Evolutionary conservation across 305 asterid species (phyloP).

Genomic region (Fraxinus latifolia): DNA sequence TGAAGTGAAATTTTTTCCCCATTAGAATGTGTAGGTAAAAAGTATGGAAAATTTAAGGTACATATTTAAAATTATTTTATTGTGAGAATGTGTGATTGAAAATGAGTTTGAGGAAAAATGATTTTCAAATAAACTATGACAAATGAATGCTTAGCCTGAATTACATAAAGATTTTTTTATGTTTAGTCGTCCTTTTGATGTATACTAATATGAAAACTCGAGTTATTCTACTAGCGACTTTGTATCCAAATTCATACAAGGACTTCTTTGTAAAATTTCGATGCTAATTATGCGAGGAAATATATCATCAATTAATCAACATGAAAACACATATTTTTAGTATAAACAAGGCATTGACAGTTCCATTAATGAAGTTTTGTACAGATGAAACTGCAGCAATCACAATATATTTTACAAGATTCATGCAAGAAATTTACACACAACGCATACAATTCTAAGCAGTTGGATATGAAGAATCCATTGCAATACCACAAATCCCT

Average conservation of each 20-base stretch:
- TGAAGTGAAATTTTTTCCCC: neutral
- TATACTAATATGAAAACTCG: neutral
- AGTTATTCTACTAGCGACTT: neutral
- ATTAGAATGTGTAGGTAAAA: neutral
- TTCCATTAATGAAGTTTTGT: neutral
- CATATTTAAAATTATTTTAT: neutral
- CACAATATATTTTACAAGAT: neutral
- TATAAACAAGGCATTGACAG: neutral
- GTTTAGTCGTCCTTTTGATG: neutral
- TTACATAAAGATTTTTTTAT: too few species aligned
- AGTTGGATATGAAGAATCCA: constrained; percentile 47
- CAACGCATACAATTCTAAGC: constrained; percentile 21
- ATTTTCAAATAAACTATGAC: neutral
- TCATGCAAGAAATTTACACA: neutral
- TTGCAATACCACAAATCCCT: constrained; percentile 62
- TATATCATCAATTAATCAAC: neutral
- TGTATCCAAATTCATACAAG: neutral
- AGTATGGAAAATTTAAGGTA: neutral
- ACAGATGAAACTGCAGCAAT: neutral
- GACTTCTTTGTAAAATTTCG: neutral
- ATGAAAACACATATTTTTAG: constrained; percentile 10
- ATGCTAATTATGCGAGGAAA: neutral
- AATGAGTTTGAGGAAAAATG: neutral
- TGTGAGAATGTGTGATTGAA: neutral
- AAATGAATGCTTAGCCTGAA: neutral